Evolutionary conservation across 148 eudicot genomes (phyloP), one percentile per base, ranked within the genome.

Genomic region (Pharnaceum exiguum): DNA sequence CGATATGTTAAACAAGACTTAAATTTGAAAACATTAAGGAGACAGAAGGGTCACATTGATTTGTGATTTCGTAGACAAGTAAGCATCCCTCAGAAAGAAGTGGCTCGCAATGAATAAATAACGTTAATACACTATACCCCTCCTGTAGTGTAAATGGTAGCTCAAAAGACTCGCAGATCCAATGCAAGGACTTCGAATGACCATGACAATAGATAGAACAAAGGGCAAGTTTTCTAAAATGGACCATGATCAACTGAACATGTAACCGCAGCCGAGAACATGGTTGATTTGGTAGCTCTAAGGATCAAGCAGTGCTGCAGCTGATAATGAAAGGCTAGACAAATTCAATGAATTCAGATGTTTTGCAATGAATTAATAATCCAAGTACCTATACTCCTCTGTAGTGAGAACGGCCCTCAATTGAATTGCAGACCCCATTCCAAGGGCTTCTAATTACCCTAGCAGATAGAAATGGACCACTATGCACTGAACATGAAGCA

Each of bases 251-350:
- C 18, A 17, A 27, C 8, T 50, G 25, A 38, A 25, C 15, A 7
- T 38, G 10, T 29, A n/a, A 25, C 7, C 24, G 27, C 27, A 26
- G 47, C 48, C 13, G 25, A 30, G 15, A 15, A 16, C 30, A 8
- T 30, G 19, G 17, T 27, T 35, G 51, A 18, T 15, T 25, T n/a
- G n/a, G n/a, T n/a, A n/a, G n/a, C n/a, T n/a, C n/a, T 36, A 49
- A 33, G 2, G 53, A 73, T 81, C 79, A 85, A 59, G 71, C 60
- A 60, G 74, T 57, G 55, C 86, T 83, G 50, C 95, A 89, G 57
- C 80, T 86, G 59, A 86, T 71, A 57, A 89, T 72, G 52, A 94
- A 94, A 60, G 99, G 99, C 37, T 75, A 81, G 31, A 75, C 75
- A 35, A 69, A 66, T 51, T 70, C 65, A 21, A 94, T 78, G 66